Percentiles rank a stretch among this genome's conserved stretches.
phyloP scores from a whole-genome alignment of 192 early-diverging fungal species.

The Tieghemiomyces parasiticus region DNA sequence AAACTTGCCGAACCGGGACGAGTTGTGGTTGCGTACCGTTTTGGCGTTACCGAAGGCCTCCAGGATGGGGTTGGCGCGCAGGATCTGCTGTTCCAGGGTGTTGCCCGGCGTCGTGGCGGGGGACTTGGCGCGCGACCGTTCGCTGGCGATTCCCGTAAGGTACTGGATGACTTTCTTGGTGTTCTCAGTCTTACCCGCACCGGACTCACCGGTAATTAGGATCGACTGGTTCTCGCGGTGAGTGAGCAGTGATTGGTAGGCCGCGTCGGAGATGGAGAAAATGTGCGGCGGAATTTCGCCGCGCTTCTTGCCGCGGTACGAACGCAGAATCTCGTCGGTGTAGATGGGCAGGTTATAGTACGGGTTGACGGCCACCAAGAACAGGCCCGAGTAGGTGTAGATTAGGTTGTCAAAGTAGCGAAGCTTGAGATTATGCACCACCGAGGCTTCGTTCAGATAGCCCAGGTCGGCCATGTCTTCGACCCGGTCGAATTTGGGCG shows the following conservation, averaged over 20 bases:
- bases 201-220: constrained; percentile 97
- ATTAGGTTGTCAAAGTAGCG: constrained; percentile 84
- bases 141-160: constrained; percentile 75
- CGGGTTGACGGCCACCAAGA: constrained; percentile 95
- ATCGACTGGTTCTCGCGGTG: constrained; percentile 93
- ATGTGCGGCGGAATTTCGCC: constrained; percentile 75
- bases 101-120: no score
- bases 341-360: constrained; percentile 90
- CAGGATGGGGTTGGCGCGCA: constrained; percentile 93
- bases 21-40: constrained; percentile 98
- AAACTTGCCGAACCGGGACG: constrained; percentile 98
- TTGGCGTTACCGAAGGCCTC: constrained; percentile 98
- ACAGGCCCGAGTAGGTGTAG: constrained; percentile 99
- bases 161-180: constrained; percentile 99
- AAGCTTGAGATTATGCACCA: constrained; percentile 90
- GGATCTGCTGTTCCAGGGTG: constrained; percentile 76
- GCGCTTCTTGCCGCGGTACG: constrained; percentile 55
- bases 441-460: constrained; percentile 93
- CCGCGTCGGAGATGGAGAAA: constrained; percentile 80
- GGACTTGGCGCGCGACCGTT: constrained; percentile 20
- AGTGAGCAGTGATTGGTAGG: constrained; percentile 91
- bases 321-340: constrained; percentile 51
- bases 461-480: constrained; percentile 99
- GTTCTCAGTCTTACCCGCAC: constrained; percentile 99
- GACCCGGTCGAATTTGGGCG: constrained; percentile 96